Conservation (phyloP, 768 basidiomycete species). For the Steccherinum ochraceum region DNA sequence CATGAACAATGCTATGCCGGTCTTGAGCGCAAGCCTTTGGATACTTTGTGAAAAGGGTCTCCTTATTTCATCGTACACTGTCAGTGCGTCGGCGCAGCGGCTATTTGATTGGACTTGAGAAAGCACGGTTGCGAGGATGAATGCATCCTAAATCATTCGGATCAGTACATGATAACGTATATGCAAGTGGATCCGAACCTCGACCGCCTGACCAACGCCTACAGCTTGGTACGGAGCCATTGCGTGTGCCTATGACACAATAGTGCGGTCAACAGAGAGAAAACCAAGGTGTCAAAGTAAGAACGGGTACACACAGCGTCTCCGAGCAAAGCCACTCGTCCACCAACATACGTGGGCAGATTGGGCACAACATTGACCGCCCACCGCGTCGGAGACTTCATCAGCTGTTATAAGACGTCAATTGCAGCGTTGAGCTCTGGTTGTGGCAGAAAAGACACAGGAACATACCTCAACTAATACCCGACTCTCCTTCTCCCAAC, state of each 20-base stretch:
- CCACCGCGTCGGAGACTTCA: constrained; percentile 25
- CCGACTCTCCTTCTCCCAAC: constrained; percentile 24
- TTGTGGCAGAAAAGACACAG: background rate
- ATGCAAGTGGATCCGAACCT: too few relatives aligned
- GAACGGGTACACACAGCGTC: constrained; percentile 18
- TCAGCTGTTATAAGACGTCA: constrained; percentile 14
- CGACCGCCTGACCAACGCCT: constrained; percentile 13
- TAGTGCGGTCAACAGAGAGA: background rate
- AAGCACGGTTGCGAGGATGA: background rate
- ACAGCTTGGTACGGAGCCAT: constrained; percentile 12
- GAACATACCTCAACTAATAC: constrained; percentile 17
- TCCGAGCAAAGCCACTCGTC: constrained; percentile 20
- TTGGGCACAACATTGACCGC: constrained; percentile 24
- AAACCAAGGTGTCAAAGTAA: background rate
- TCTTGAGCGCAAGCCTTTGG: background rate
- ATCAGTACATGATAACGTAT: too few relatives aligned
- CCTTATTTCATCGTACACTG: background rate
- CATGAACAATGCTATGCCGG: background rate
- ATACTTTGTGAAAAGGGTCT: background rate
- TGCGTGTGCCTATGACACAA: constrained; percentile 10
- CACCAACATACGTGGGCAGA: constrained; percentile 19
- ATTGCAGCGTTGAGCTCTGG: too few relatives aligned
- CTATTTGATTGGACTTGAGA: background rate
- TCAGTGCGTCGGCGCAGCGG: background rate
- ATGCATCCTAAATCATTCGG: background rate